Percentiles rank a stretch among this genome's conserved stretches.
Evolutionary conservation across 2,329 filamentous ascomycete species (phyloP).

Genomic region (Thielaviopsis euricoi): DNA sequence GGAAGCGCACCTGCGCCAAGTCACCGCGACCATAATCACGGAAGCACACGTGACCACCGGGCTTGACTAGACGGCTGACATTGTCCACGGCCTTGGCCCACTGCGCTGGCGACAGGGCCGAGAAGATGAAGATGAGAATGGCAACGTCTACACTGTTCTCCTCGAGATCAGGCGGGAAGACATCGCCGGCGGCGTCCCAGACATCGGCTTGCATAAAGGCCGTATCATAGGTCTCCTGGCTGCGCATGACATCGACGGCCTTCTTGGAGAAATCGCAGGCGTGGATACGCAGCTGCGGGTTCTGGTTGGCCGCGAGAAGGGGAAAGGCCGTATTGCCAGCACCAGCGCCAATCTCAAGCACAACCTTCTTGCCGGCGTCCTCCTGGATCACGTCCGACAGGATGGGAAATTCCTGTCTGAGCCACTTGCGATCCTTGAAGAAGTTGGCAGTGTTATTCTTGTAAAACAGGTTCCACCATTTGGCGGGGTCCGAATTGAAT

Average conservation of each 20-base stretch:
- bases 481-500: constrained; percentile 80
- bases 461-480: constrained; percentile 98
- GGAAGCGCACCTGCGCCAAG: constrained; percentile 90
- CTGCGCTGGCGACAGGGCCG: constrained; percentile 67
- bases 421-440: constrained; percentile 97
- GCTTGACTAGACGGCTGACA: constrained; percentile 68
- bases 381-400: constrained; percentile 58
- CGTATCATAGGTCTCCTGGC: constrained; percentile 50
- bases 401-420: constrained; percentile 88
- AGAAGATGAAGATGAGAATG: constrained; percentile 95
- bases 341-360: constrained; percentile 87
- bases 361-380: constrained; percentile 49
- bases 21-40: constrained; percentile 93
- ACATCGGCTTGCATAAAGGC: constrained; percentile 74
- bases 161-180: constrained; percentile 58
- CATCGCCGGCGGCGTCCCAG: constrained; percentile 69
- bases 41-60: constrained; percentile 86
- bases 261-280: constrained; percentile 94
- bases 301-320: constrained; percentile 68
- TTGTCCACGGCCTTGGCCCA: constrained; percentile 75
- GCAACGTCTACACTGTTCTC: constrained; percentile 80
- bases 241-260: constrained; percentile 82
- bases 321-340: constrained; percentile 96
- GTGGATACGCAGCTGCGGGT: constrained; percentile 66
- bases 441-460: constrained; percentile 95